A percentile compares a stretch with the other conserved stretches of the same genome.
Conservation (phyloP, 2,329 filamentous ascomycete species). For the Raffaelea ambrosiae region DNA sequence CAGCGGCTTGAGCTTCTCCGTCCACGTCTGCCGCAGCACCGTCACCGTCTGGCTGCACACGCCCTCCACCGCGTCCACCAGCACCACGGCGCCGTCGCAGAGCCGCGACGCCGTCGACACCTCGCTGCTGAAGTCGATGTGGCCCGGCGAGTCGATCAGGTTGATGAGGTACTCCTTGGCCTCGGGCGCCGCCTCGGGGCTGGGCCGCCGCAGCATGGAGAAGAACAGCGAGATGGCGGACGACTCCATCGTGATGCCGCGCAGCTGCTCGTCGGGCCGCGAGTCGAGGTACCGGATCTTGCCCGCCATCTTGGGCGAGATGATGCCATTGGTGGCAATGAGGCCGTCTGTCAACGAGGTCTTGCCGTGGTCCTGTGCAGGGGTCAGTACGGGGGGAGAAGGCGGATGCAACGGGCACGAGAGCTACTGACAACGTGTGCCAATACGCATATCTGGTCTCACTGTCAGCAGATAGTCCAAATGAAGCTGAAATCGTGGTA, state of each 20-base stretch:
- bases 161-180: slow-evolving; percentile 93
- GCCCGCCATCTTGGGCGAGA: slow-evolving; percentile 92
- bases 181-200: slow-evolving; percentile 58
- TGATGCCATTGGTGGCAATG: slow-evolving; percentile 98
- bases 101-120: slow-evolving; percentile 91
- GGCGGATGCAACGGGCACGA: background rate
- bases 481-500: background rate
- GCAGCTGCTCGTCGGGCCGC: slow-evolving; percentile 85
- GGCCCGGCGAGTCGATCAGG: slow-evolving; percentile 92
- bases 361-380: slow-evolving; percentile 76
- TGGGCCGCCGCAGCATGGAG: slow-evolving; percentile 71
- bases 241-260: slow-evolving; percentile 99
- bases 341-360: slow-evolving; percentile 94
- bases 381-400: no score
- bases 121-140: slow-evolving; percentile 98
- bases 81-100: slow-evolving; percentile 87
- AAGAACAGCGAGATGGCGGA: slow-evolving; percentile 96
- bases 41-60: slow-evolving; percentile 99
- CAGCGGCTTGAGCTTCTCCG: slow-evolving; percentile 87
- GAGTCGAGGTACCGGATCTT: slow-evolving; percentile 98
- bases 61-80: slow-evolving; percentile 94
- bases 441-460: slow-evolving; percentile 72
- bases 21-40: slow-evolving; percentile 89
- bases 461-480: slow-evolving; percentile 19
- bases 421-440: slow-evolving; percentile 59